Percentiles rank a stretch among this genome's conserved stretches.
phyloP scores from a whole-genome alignment of 352 stramenopile species.

The Phytophthora fragariaefolia region DNA sequence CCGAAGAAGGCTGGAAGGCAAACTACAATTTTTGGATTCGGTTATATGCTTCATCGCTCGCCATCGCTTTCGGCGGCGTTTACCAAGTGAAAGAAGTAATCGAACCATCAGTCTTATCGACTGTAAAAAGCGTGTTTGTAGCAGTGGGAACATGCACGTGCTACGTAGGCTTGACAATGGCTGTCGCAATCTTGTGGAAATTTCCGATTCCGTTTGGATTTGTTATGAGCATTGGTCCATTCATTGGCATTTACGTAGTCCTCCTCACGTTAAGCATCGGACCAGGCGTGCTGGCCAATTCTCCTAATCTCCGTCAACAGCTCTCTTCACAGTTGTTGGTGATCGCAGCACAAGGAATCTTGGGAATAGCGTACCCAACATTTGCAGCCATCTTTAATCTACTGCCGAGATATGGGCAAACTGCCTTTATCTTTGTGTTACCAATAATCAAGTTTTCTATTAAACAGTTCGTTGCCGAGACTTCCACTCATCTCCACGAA shows the following conservation, averaged over 20 bases:
- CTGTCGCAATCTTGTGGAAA: slow-evolving; percentile 1
- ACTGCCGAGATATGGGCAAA: slow-evolving; percentile 1
- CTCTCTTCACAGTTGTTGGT: slow-evolving; percentile 3
- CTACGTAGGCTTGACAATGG: slow-evolving; percentile 6
- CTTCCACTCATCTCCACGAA: slow-evolving; percentile 14
- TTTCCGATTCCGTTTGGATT: slow-evolving; percentile 30
- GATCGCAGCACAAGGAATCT: slow-evolving; percentile 16
- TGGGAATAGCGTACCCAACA: slow-evolving; percentile 9
- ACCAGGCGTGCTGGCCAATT: not conserved
- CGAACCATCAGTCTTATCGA: slow-evolving; percentile 3
- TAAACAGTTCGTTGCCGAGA: slow-evolving; percentile 24
- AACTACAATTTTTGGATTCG: slow-evolving; percentile 36
- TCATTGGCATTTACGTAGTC: slow-evolving; percentile 10
- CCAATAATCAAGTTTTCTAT: slow-evolving; percentile 26
- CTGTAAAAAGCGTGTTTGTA: not conserved
- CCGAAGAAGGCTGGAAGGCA: slow-evolving; percentile 12
- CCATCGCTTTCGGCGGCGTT: slow-evolving; percentile 8
- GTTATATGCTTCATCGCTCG: slow-evolving; percentile 5
- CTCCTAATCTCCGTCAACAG: slow-evolving; percentile 8
- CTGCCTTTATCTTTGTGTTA: slow-evolving; percentile 12
- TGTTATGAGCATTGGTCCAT: slow-evolving; percentile 2
- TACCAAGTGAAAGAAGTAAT: slow-evolving; percentile 19
- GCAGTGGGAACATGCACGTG: not conserved
- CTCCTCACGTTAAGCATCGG: slow-evolving; percentile 4
- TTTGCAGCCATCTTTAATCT: slow-evolving; percentile 21